phyloP scores from a whole-genome alignment of 371 early-diverging fungal species.

The Neoconidiobolus thromboides region DNA sequence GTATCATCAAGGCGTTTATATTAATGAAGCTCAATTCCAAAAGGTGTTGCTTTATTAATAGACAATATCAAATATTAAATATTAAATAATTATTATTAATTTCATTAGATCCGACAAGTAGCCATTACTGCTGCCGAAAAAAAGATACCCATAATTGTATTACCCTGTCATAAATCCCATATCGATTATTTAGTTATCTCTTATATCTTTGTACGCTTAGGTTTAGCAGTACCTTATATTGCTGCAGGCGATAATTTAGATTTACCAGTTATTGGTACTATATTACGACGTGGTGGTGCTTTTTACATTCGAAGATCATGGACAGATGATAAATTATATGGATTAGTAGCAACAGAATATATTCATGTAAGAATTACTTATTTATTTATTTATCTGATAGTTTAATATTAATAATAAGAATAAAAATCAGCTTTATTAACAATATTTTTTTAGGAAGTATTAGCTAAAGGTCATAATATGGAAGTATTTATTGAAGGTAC shows the following conservation, averaged over 20 bases:
- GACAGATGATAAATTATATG: constrained; percentile 60
- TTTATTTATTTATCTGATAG: neutral
- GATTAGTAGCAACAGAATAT: constrained; percentile 50
- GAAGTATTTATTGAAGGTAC: constrained; percentile 81
- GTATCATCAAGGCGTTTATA: constrained; percentile 70
- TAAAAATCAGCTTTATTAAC: neutral
- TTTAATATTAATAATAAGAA: neutral
- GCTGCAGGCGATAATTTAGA: constrained; percentile 81
- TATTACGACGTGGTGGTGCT: constrained; percentile 52
- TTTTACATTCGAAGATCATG: constrained; percentile 68
- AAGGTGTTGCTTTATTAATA: constrained; percentile 23
- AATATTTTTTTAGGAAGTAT: constrained; percentile 13
- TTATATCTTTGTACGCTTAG: constrained; percentile 64
- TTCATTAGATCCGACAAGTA: constrained; percentile 27
- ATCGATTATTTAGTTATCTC: constrained; percentile 75
- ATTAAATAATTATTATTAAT: neutral
- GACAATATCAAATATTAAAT: neutral
- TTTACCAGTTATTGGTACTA: constrained; percentile 50
- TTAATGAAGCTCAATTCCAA: constrained; percentile 59
- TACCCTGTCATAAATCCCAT: constrained; percentile 81
- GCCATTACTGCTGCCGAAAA: constrained; percentile 45
- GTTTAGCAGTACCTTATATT: constrained; percentile 67
- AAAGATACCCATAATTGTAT: constrained; percentile 50
- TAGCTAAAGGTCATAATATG: constrained; percentile 48
- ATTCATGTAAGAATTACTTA: constrained; percentile 18